These are phyloP conservation scores for Pyrenophora teres DNA, from an alignment of 2,329 filamentous ascomycete genomes.

Conservation along the genomic window DNA sequence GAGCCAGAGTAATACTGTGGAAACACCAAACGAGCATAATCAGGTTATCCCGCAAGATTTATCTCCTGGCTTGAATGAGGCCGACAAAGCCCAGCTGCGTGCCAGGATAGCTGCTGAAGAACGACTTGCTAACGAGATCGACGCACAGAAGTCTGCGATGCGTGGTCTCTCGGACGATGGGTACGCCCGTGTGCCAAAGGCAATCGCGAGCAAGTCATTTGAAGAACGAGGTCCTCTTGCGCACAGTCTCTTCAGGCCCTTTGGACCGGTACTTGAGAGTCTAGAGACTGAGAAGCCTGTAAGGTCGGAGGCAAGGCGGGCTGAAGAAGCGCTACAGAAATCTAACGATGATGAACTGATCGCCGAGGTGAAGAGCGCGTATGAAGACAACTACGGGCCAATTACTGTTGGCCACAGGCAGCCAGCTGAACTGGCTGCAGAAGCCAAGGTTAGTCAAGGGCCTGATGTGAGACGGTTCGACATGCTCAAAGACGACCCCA, in stretches of 20 bases:
- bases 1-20: neutral
- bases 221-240: constrained; percentile 32
- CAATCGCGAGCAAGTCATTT: constrained; percentile 13
- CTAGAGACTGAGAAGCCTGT: constrained; percentile 26
- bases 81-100: constrained; percentile 12
- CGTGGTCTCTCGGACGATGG: constrained; percentile 38
- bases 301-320: constrained; percentile 8
- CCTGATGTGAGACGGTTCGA: constrained; percentile 8
- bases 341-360: constrained; percentile 28
- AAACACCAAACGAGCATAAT: neutral
- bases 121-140: constrained; percentile 34
- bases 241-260: constrained; percentile 41
- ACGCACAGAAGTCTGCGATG: constrained; percentile 35
- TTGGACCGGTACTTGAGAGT: constrained; percentile 32
- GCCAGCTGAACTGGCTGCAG: constrained; percentile 1
- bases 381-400: constrained; percentile 35
- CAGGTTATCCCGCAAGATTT: neutral
- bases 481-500: constrained; percentile 23
- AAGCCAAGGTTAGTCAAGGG: neutral
- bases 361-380: constrained; percentile 30
- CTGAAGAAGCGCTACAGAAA: constrained; percentile 15
- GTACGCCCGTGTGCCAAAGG: constrained; percentile 24
- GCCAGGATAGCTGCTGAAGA: constrained; percentile 23
- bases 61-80: neutral
- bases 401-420: constrained; percentile 34